Conservation (phyloP, 192 early-diverging fungal genomes). For the Entomortierella parvispora region DNA sequence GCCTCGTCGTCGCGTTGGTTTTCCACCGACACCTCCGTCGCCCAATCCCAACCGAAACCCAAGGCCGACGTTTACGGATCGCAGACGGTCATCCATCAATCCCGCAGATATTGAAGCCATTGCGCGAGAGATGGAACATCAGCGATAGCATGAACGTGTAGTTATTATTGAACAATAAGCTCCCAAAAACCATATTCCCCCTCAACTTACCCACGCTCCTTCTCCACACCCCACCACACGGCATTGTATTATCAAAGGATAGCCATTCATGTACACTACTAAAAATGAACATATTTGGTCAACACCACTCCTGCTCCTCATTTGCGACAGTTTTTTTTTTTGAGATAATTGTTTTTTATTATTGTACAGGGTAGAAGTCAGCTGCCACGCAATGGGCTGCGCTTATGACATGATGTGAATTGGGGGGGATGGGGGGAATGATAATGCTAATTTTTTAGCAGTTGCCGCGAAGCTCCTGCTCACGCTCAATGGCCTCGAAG, state of each 20-base stretch:
- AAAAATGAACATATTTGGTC: no score
- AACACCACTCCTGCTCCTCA: no score
- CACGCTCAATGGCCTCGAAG: conserved; percentile 95
- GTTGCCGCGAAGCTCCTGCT: conserved; percentile 93
- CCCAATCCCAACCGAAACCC: conserved; percentile 48
- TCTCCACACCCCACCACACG: no score
- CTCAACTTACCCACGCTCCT: no score
- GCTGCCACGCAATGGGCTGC: not conserved
- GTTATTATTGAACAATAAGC: no score
- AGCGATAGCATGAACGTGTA: no score
- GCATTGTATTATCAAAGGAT: no score
- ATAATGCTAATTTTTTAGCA: conserved; percentile 46
- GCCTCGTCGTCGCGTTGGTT: not conserved
- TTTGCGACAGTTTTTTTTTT: no score
- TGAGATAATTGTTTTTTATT: no score
- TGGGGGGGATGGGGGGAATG: not conserved
- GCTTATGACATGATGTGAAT: not conserved
- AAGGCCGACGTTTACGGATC: conserved; percentile 36
- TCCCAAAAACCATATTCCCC: no score
- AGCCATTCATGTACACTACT: no score
- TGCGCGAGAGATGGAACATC: conserved; percentile 19
- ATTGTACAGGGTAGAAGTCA: not conserved
- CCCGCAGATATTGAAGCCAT: conserved; percentile 48
- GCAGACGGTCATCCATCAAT: conserved; percentile 41
- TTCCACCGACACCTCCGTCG: conserved; percentile 43